Evolutionary conservation across 2,329 filamentous ascomycete genomes (phyloP).

Genomic region (Bipolaris victoriae): DNA sequence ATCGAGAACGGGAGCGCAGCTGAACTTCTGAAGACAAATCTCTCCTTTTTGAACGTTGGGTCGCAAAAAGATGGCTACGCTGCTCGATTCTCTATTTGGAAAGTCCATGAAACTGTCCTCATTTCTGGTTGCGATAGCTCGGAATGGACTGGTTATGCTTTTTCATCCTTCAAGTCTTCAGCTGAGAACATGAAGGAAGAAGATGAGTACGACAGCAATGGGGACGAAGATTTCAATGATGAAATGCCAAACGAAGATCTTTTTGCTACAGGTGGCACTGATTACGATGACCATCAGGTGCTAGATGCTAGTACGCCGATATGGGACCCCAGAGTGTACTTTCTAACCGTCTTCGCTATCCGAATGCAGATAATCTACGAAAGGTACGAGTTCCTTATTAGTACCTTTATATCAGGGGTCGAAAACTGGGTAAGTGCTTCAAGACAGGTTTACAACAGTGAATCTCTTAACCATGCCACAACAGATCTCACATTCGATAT

Average conservation of each 20-base stretch:
- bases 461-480: background rate
- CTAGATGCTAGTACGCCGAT: background rate
- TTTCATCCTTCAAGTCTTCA: background rate
- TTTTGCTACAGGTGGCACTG: background rate
- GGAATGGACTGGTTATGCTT: constrained; percentile 1
- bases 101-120: background rate
- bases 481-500: background rate
- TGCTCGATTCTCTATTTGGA: background rate
- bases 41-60: background rate
- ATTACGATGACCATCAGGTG: background rate
- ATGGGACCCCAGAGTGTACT: constrained; percentile 1
- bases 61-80: background rate
- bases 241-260: background rate
- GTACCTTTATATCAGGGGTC: background rate
- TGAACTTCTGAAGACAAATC: background rate
- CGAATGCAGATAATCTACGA: background rate
- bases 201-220: background rate
- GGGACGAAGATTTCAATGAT: background rate
- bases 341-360: background rate
- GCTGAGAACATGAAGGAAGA: background rate
- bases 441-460: background rate
- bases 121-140: background rate
- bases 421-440: background rate
- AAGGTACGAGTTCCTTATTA: background rate
- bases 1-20: background rate